Evolutionary conservation across 78 protist genomes (phyloP).

Genomic region (Dictyostelium capitatum): DNA sequence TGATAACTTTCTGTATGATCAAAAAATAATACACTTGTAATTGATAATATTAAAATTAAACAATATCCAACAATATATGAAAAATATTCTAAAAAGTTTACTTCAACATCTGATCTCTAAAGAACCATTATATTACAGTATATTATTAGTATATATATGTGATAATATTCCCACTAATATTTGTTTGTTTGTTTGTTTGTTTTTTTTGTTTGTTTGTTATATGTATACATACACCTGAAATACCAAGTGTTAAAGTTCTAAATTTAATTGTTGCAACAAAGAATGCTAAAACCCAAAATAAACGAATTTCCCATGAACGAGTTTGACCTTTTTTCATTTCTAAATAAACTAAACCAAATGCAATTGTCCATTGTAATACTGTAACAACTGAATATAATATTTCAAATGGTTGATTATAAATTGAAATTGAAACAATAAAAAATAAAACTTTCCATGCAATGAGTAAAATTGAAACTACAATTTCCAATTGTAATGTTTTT

Average conservation of each 20-base stretch:
- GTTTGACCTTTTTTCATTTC: slow-evolving; percentile 72
- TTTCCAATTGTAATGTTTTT: slow-evolving; percentile 51
- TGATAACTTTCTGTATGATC: slow-evolving; percentile 14
- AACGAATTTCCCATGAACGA: slow-evolving; percentile 53
- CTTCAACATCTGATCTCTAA: slow-evolving; percentile 26
- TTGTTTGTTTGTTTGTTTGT: not conserved
- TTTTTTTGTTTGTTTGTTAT: not conserved
- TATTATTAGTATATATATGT: not conserved
- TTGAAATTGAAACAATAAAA: slow-evolving; percentile 2
- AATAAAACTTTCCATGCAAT: slow-evolving; percentile 66
- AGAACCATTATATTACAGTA: no score
- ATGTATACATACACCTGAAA: slow-evolving; percentile 9
- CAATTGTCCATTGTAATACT: slow-evolving; percentile 38
- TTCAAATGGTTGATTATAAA: slow-evolving; percentile 16
- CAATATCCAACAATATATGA: slow-evolving; percentile 75
- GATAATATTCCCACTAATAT: not conserved
- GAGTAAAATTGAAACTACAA: slow-evolving; percentile 48
- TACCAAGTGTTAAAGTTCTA: slow-evolving; percentile 56
- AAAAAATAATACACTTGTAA: slow-evolving; percentile 69
- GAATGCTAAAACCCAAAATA: slow-evolving; percentile 64
- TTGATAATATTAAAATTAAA: slow-evolving; percentile 67
- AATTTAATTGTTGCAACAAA: slow-evolving; percentile 60
- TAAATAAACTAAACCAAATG: slow-evolving; percentile 6
- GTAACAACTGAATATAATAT: slow-evolving; percentile 32
- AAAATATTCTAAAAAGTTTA: slow-evolving; percentile 44